Evolutionary conservation across 2,329 filamentous ascomycete genomes (phyloP), one percentile per base, ranked within the genome.

Genomic region (Fusarium sp.): DNA sequence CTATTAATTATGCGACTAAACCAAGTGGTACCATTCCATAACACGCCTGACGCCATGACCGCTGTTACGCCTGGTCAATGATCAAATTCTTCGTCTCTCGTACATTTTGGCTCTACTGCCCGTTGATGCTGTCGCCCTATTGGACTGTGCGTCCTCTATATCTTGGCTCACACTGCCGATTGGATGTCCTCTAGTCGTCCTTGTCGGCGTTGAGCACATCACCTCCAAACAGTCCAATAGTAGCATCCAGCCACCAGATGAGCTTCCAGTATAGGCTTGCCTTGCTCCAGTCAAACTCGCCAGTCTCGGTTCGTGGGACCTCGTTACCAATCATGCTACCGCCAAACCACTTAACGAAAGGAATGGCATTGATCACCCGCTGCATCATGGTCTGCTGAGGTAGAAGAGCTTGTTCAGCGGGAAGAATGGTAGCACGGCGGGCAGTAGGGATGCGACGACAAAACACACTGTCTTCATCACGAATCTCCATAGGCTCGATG

Each of bases 241-340:
- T 84, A 20, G 82, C 81, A 74, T 91, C 89, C 25, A 91, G 80
- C 81, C 84, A 89, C 81, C 86, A 91, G 72, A 91, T 87, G 45
- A 91, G 75, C 78, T 87, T 88, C 89, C 89, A 91, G 80, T 91
- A 91, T 65, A 91, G 79, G 65, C 88, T 91, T 13, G 89, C 89
- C 47, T 82, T 82, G 44, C 88, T 87, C 84, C 90, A 92, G 79
- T 98, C 94, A 73, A 97, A 94, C 44, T 89, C 89, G 61, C 92
- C 93, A 45, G 86, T 84, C 56, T 94, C 91, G 56, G 86, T 91
- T 44, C 91, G 85, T 10, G 93, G 93, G 41, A 95, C 89, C 77
- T 91, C 87, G 76, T 89, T 90, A 8, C 92, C 92, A 74, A 95
- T 94, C 79, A 94, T 89, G 74, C 83, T 89, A 69, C 82, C 90